Percentiles rank a stretch among this genome's conserved stretches.
These are phyloP conservation scores for Athelia psychrophila DNA, from an alignment of 1,284 basidiomycete genomes.

Conservation along the genomic window DNA sequence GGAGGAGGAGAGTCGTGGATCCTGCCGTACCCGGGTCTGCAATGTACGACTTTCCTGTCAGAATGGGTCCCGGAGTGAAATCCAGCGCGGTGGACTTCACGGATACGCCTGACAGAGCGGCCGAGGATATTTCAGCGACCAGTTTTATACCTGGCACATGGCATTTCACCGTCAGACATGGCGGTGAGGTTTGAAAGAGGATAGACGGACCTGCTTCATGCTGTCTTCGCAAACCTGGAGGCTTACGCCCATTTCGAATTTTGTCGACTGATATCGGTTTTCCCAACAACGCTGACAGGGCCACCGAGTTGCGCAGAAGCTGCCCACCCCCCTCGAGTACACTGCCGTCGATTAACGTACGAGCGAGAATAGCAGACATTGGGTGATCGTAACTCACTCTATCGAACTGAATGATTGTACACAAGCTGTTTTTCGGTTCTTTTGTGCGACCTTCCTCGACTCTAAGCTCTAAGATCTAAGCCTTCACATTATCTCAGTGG, in stretches of 20 bases:
- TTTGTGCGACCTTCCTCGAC: no score
- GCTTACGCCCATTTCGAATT: constrained; percentile 51
- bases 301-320: constrained; percentile 62
- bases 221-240: constrained; percentile 65
- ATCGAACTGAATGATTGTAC: no score
- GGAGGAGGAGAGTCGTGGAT: constrained; percentile 64
- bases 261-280: constrained; percentile 58
- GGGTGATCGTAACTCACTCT: no score
- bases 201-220: constrained; percentile 56
- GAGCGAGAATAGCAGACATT: no score
- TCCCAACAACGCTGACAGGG: constrained; percentile 56
- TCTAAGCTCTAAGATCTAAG: no score
- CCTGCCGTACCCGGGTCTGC: constrained; percentile 70
- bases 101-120: constrained; percentile 45
- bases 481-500: no score
- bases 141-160: constrained; percentile 55
- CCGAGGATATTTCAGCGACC: constrained; percentile 54
- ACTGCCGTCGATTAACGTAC: constrained; percentile 36
- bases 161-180: not conserved
- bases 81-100: constrained; percentile 48
- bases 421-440: no score
- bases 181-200: not conserved
- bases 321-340: constrained; percentile 66
- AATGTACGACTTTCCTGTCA: constrained; percentile 39
- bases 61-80: constrained; percentile 48